Conservation (phyloP, 768 basidiomycete genomes). For the Rhodotorula kratochvilovae region DNA sequence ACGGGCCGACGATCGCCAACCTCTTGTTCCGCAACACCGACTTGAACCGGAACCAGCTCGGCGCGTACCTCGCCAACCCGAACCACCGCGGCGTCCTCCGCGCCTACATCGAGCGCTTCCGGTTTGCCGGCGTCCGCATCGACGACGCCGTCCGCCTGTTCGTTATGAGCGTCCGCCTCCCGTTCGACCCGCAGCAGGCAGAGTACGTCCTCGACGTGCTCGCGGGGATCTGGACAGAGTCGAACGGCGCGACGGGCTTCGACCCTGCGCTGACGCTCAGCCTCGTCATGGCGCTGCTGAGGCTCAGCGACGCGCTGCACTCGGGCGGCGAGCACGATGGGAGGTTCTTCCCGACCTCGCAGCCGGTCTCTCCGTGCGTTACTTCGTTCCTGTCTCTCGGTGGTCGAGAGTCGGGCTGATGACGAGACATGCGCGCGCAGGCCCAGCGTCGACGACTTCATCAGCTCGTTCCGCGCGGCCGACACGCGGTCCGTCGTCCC, state of each 20-base stretch:
- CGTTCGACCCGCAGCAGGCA: constrained; percentile 52
- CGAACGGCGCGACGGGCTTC: constrained; percentile 60
- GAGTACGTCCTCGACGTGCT: constrained; percentile 78
- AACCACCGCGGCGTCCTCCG: constrained; percentile 71
- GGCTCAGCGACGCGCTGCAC: constrained; percentile 83
- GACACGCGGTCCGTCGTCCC: constrained; percentile 68
- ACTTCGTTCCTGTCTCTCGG: constrained; percentile 41
- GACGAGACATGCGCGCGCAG: neutral
- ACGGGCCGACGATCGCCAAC: constrained; percentile 67
- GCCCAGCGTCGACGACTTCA: constrained; percentile 65
- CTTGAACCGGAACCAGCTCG: constrained; percentile 73
- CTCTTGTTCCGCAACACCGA: constrained; percentile 73
- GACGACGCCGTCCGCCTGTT: constrained; percentile 87
- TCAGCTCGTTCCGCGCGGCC: constrained; percentile 72
- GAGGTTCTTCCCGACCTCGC: neutral
- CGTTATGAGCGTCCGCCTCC: constrained; percentile 72
- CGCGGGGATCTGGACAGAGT: constrained; percentile 82
- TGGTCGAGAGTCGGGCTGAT: neutral
- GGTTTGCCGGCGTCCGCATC: constrained; percentile 73
- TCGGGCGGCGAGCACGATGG: constrained; percentile 40
- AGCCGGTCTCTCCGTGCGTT: neutral
- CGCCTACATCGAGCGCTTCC: constrained; percentile 80
- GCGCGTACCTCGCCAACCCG: constrained; percentile 72
- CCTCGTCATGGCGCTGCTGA: constrained; percentile 73
- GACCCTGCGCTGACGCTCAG: constrained; percentile 56